phyloP scores from a whole-genome alignment of 176 grass and related monocot genomes.

The Ananas comosus region DNA sequence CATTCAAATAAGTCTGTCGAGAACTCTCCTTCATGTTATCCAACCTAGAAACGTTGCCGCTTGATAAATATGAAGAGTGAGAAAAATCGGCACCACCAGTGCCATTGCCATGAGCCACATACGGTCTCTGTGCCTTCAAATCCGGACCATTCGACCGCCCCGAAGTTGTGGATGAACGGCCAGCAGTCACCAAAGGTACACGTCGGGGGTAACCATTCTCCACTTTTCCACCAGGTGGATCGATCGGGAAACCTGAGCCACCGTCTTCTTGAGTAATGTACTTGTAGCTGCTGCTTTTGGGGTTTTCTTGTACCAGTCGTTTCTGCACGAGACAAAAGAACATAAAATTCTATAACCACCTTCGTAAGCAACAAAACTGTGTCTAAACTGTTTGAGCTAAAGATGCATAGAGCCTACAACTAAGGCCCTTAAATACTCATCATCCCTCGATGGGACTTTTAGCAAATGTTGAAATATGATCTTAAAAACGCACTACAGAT shows the following conservation, averaged over 20 bases:
- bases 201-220: conserved; percentile 53
- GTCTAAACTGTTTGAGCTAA: neutral
- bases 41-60: conserved; percentile 46
- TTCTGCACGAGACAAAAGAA: conserved; percentile 26
- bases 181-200: conserved; percentile 53
- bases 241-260: conserved; percentile 53
- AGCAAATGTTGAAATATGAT: too few species aligned
- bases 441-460: too few species aligned
- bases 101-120: conserved; percentile 26
- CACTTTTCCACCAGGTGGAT: conserved; percentile 45
- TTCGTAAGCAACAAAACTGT: neutral
- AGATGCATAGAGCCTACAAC: neutral
- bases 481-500: too few species aligned
- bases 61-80: conserved; percentile 37
- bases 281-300: conserved; percentile 58
- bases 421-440: too few species aligned
- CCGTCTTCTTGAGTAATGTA: conserved; percentile 69
- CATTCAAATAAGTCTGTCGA: conserved; percentile 39
- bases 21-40: conserved; percentile 63
- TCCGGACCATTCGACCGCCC: conserved; percentile 49
- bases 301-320: conserved; percentile 49
- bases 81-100: conserved; percentile 40
- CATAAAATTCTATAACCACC: conserved; percentile 9
- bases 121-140: conserved; percentile 38
- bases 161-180: conserved; percentile 57